Evolutionary conservation across 176 grass and related monocot genomes (phyloP), one percentile per base, ranked within the genome.

Genomic region (Themeda triandra): DNA sequence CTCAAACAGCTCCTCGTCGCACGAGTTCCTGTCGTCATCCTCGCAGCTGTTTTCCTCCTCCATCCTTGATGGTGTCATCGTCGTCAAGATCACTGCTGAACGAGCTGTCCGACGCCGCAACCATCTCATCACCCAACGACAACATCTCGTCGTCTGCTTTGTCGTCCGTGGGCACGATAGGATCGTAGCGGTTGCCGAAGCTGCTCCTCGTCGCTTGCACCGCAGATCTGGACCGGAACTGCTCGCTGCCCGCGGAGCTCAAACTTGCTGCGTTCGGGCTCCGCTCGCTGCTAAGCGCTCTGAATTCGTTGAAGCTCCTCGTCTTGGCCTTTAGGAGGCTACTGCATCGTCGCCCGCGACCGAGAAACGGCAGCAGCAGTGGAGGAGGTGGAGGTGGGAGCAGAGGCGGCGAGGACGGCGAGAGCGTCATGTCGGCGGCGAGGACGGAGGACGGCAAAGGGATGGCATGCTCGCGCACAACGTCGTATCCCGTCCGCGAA

Each of bases 1-100:
- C 81, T 94, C 71, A 13, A 92, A 83, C 6, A 89, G 75, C 72
- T 86, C 93, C 88, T 87, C 93, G 69, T 88, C 82, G 64, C 84
- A 76, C 7, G 79, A 88, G 10, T 8, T 80, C 1, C 48, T 84
- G 25, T 76, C 87, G 14, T 75, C 40, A 6, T 88, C 71, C 6
- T 73, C 88, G 27, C 40, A 71, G 54, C 21, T 13, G 36, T n/a
- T 40, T 58, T 73, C 56, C 19, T 73, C 19, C n/a, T n/a, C n/a
- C n/a, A n/a, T n/a, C n/a, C 10, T 48, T 48, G 45, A 14, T 32
- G 75, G 6, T 39, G 37, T 21, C 27, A n/a, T 66, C 59, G 4
- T 79, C 79, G 48, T 68, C 62, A 60, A 65, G 27, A 17, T 90
- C 88, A 69, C 84, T 79, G 68, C 79, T 40, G 67, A 87, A 90